A percentile compares a stretch with the other conserved stretches of the same genome.
Conservation (phyloP, 2,329 filamentous ascomycete species). For the Mariannaea sp. region DNA sequence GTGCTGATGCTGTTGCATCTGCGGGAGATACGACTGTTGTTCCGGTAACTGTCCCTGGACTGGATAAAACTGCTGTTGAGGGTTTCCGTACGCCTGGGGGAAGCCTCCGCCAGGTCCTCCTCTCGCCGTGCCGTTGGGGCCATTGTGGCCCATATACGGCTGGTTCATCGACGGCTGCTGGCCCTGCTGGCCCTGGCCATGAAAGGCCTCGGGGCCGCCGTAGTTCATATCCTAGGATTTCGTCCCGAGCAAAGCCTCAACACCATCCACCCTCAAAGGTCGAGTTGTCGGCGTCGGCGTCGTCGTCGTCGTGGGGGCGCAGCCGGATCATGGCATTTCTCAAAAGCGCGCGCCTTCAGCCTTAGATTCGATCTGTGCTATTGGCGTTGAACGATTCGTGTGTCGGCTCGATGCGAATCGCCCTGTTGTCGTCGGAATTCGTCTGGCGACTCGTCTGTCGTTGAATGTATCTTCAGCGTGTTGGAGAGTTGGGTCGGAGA, state of each 20-base stretch:
- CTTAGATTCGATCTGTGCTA: constrained; percentile 2
- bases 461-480: constrained; percentile 21
- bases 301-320: constrained; percentile 37
- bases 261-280: constrained; percentile 30
- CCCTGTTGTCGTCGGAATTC: background rate
- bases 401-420: background rate
- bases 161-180: constrained; percentile 31
- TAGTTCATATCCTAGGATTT: constrained; percentile 44
- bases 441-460: constrained; percentile 16
- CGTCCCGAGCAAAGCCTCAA: constrained; percentile 10
- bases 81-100: constrained; percentile 38
- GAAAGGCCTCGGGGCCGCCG: constrained; percentile 39
- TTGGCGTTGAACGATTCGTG: background rate
- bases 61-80: constrained; percentile 37
- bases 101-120: constrained; percentile 16
- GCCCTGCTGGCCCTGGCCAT: constrained; percentile 38
- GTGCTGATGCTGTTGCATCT: constrained; percentile 30
- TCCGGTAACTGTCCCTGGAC: constrained; percentile 33
- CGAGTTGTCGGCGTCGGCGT: constrained; percentile 29
- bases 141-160: constrained; percentile 23
- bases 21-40: constrained; percentile 35
- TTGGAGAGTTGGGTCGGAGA: constrained; percentile 26
- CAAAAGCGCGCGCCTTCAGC: constrained; percentile 7
- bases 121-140: constrained; percentile 8
- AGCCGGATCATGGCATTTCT: constrained; percentile 35